phyloP scores from a whole-genome alignment of 2,329 filamentous ascomycete genomes.

The Chrysoporthe austroafricana region DNA sequence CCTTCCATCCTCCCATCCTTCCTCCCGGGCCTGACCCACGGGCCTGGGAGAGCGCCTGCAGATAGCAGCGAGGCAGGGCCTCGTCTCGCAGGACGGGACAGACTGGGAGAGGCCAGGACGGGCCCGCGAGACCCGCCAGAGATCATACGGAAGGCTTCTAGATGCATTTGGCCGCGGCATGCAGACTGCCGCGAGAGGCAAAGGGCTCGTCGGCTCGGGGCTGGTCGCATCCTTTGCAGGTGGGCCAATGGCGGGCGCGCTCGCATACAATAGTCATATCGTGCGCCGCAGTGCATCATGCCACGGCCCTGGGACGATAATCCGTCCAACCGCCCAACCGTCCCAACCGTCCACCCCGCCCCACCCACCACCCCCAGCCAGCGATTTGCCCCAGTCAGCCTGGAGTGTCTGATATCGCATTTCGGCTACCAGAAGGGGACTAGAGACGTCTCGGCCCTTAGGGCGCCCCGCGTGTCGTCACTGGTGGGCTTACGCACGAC shows the following conservation, averaged over 20 bases:
- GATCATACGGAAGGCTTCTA: neutral
- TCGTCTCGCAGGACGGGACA: neutral
- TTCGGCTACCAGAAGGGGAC: neutral
- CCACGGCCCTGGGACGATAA: neutral
- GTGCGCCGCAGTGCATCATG: neutral
- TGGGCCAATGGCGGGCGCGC: neutral
- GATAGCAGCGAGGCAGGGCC: neutral
- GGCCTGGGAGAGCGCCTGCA: neutral
- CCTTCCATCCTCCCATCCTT: neutral
- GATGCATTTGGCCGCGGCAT: neutral
- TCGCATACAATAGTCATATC: neutral
- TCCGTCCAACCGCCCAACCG: too few relatives aligned
- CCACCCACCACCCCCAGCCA: too few relatives aligned
- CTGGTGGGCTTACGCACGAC: slow-evolving; percentile 3
- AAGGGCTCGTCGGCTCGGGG: neutral
- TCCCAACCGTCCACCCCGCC: too few relatives aligned
- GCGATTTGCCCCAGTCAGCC: neutral
- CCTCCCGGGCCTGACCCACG: neutral
- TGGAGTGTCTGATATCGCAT: neutral
- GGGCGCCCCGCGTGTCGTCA: neutral
- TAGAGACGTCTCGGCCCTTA: neutral
- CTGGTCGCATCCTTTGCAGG: neutral
- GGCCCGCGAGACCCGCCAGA: neutral
- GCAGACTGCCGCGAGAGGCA: slow-evolving; percentile 6
- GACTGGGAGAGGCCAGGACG: neutral